Conservation (phyloP, 768 basidiomycete genomes). For the Boletus coccyginus region DNA sequence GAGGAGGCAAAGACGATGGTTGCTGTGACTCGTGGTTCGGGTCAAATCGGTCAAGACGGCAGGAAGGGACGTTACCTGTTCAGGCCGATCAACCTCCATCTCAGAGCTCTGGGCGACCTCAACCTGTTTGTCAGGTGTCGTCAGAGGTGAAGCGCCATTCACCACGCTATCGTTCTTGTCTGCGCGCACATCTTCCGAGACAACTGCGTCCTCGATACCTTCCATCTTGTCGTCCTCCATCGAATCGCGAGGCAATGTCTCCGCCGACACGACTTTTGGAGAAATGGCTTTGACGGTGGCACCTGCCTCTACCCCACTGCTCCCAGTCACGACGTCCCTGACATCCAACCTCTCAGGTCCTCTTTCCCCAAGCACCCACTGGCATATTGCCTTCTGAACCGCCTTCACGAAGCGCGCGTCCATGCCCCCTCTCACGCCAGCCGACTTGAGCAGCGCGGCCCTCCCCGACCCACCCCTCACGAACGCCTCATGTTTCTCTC, state of each 20-base stretch:
- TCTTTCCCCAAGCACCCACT: conserved; percentile 25
- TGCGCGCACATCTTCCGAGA: neutral
- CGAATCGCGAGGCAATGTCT: neutral
- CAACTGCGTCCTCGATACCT: conserved; percentile 10
- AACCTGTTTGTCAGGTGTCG: neutral
- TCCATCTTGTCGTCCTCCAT: conserved; percentile 17
- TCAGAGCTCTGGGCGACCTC: conserved; percentile 1
- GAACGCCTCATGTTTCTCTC: conserved; percentile 47
- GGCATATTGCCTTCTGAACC: conserved; percentile 30
- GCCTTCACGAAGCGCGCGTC: conserved; percentile 37
- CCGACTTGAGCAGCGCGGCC: conserved; percentile 29
- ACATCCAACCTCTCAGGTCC: conserved; percentile 8
- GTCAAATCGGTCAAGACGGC: neutral
- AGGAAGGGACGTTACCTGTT: conserved; percentile 20
- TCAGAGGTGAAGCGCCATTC: neutral
- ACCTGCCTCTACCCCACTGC: neutral
- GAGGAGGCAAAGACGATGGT: neutral
- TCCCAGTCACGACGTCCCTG: neutral
- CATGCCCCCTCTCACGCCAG: conserved; percentile 37
- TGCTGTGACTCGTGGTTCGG: conserved; percentile 9
- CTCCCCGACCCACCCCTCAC: conserved; percentile 56
- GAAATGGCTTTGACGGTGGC: neutral
- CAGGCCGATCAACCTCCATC: conserved; percentile 18
- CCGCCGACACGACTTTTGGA: neutral
- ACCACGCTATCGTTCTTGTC: neutral